phyloP scores from a whole-genome alignment of 495 filamentous ascomycete species.

The Astrothelium macrocarpum region DNA sequence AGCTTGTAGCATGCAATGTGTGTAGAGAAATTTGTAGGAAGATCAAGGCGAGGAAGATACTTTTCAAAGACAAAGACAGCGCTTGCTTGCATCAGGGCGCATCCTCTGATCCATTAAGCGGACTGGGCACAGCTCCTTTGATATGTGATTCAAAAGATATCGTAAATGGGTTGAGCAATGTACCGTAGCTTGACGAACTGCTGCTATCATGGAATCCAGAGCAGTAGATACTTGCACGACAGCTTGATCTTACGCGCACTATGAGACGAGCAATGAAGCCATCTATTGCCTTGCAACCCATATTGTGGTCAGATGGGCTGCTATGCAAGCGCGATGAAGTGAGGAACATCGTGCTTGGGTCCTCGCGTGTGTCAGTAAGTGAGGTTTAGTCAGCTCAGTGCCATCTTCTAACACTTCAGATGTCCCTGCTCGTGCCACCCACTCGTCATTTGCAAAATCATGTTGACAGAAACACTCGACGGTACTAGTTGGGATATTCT shows the following conservation, averaged over 20 bases:
- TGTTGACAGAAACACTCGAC: slow-evolving; percentile 65
- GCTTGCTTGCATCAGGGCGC: no score
- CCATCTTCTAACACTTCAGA: neutral
- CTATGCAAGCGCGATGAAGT: neutral
- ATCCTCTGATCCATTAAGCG: no score
- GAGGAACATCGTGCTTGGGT: neutral
- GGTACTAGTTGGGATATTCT: slow-evolving; percentile 85
- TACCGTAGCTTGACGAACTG: slow-evolving; percentile 6
- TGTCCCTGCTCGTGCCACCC: neutral
- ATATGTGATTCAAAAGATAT: no score
- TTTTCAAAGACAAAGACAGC: no score
- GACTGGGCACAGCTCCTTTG: no score
- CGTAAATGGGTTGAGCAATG: neutral
- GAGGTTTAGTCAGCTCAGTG: no score
- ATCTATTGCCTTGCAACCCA: neutral
- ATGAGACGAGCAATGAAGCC: neutral
- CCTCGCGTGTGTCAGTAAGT: no score
- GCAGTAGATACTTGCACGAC: slow-evolving; percentile 6
- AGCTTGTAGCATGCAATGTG: slow-evolving; percentile 1
- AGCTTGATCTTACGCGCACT: neutral
- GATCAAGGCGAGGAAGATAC: no score
- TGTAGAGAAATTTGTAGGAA: no score
- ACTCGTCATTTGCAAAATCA: slow-evolving; percentile 12
- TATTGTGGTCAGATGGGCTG: neutral
- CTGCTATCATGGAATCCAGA: slow-evolving; percentile 1